Conservation (phyloP, 306 rosid species). For the Cucumis cinereus region DNA sequence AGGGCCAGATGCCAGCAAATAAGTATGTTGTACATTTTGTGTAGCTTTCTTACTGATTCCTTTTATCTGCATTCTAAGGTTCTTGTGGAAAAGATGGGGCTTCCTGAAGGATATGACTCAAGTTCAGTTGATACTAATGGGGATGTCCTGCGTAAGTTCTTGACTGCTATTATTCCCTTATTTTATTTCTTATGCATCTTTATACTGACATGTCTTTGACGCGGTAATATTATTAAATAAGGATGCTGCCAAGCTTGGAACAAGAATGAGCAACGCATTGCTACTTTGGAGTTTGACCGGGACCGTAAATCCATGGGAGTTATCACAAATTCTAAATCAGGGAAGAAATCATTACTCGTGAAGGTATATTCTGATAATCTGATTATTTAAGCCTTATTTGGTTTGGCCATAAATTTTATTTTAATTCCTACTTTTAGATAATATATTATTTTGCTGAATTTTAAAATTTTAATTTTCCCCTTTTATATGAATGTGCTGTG, state of each 20-base stretch:
- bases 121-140: constrained; percentile 15
- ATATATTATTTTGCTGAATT: background rate
- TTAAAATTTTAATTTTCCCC: background rate
- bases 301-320: constrained; percentile 89
- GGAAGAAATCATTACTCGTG: constrained; percentile 51
- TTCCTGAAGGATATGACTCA: constrained; percentile 33
- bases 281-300: constrained; percentile 87
- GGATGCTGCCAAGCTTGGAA: constrained; percentile 69
- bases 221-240: constrained; percentile 8
- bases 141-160: constrained; percentile 41
- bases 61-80: constrained; percentile 32
- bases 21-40: background rate
- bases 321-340: constrained; percentile 34
- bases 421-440: background rate
- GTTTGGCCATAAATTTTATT: background rate
- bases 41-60: background rate
- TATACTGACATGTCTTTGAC: constrained; percentile 1
- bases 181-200: constrained; percentile 5
- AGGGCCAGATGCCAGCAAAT: background rate
- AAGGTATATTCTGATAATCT: constrained; percentile 40
- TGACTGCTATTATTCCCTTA: background rate
- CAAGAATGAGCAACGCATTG: constrained; percentile 43
- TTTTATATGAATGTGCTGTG: background rate
- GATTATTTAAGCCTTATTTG: background rate
- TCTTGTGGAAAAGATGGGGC: constrained; percentile 90